Base-by-base conservation (phyloP, 2,329 filamentous ascomycete genomes). In the Penicillium griseofulvum region DNA sequence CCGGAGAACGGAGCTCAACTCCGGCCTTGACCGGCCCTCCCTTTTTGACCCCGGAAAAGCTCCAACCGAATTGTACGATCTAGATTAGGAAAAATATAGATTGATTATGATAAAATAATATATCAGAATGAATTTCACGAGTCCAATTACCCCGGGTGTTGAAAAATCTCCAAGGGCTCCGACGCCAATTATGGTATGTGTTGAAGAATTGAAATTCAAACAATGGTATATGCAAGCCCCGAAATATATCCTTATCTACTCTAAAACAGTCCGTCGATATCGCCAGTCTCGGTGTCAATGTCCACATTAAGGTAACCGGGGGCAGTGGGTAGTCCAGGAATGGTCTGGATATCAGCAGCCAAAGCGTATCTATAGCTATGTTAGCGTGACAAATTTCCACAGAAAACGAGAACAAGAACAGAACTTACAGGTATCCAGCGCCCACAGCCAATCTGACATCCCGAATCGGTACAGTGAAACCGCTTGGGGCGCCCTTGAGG, bases 271-370 rank as follows among this genome's bases (percentile, higher is more conserved):
- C 94, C 89, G 55, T 90, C 86, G 62, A 93, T 90, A 77, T 93
- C 89, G 52, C 89, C 89, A n/a, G 88, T 92, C 78, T 91, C 88
- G 6, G 81, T 76, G 66, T 93, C 87, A 41, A 87, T 81, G 64
- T 97, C 93, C 43, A 97, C 92, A 68, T 97, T 97, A 59, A 97
- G 80, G 71, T 97, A 97, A 11, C 94, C 94, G 9, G 93, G 94
- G 19, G 93, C 93, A 9, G 94, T 97, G 10, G 93, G 93, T 61
- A 99, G 80, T 58, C 94, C 94, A 14, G 94, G 94, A 61, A 99
- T 99, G 1, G 94, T 99, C 80, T 97, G 94, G 63, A 99, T 97
- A 70, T 99, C 94, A 14, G 94, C 94, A 51, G 94, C 94, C 58
- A 97, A 83, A 7, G 94, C 94, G 67, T 96, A 97, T 51, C 88